These are phyloP conservation scores for Postia placenta DNA, from an alignment of 768 basidiomycete species.

Conservation along the genomic window DNA sequence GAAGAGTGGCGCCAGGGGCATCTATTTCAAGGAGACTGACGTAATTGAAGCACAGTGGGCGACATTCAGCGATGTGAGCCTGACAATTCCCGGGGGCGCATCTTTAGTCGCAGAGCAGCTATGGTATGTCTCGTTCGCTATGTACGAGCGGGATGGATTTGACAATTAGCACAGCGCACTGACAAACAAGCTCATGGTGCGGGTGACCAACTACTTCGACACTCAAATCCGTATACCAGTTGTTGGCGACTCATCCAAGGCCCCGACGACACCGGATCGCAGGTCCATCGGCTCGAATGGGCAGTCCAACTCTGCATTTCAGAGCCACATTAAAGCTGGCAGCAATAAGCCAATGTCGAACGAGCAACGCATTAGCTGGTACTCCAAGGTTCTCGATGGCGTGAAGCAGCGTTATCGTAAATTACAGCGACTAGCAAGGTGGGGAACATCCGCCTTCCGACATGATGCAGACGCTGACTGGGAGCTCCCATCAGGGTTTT, in stretches of 20 bases:
- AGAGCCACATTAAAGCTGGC: constrained; percentile 22
- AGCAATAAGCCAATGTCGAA: constrained; percentile 58
- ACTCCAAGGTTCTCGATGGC: constrained; percentile 87
- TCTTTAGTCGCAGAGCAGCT: constrained; percentile 91
- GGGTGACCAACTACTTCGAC: constrained; percentile 92
- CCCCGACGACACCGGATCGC: neutral
- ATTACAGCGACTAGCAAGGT: constrained; percentile 90
- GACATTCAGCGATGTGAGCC: constrained; percentile 87
- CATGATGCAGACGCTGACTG: neutral
- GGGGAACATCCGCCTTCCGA: constrained; percentile 5
- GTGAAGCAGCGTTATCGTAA: constrained; percentile 91
- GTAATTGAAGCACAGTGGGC: constrained; percentile 96
- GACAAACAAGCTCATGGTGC: constrained; percentile 88
- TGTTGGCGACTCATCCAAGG: constrained; percentile 24
- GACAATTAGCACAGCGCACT: constrained; percentile 52
- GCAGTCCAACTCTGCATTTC: constrained; percentile 26
- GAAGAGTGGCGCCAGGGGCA: constrained; percentile 85
- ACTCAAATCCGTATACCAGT: constrained; percentile 80
- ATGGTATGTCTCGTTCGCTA: constrained; percentile 49
- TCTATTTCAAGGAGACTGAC: constrained; percentile 97
- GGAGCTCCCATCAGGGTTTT: constrained; percentile 40
- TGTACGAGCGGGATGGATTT: neutral
- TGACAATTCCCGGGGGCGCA: constrained; percentile 84
- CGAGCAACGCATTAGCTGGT: constrained; percentile 84
- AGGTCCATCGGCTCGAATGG: neutral